Conservation (phyloP, 2,329 filamentous ascomycete genomes). For the Rutstroemia sp. region DNA sequence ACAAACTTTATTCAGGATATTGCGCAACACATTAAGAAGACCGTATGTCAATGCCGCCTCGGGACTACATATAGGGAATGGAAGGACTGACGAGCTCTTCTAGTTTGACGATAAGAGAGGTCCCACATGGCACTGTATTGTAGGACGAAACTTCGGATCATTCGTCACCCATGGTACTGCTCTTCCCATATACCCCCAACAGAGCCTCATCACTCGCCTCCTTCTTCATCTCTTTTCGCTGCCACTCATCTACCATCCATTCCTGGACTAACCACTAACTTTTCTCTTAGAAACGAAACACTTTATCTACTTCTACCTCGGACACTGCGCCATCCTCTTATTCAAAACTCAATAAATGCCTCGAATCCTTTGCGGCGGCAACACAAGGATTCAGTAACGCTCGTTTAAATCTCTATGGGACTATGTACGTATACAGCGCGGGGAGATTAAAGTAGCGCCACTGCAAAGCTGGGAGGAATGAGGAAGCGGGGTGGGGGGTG, state of each 20-base stretch:
- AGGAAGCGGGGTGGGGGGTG: background rate
- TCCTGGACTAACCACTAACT: too few relatives aligned
- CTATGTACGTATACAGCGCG: background rate
- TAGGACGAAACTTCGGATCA: conserved; percentile 96
- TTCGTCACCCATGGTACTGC: conserved; percentile 72
- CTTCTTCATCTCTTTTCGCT: background rate
- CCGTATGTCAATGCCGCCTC: conserved; percentile 44
- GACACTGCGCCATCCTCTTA: conserved; percentile 93
- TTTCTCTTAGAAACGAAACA: conserved; percentile 73
- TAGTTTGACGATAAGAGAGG: conserved; percentile 97
- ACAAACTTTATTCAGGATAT: conserved; percentile 60
- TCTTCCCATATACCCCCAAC: too few relatives aligned
- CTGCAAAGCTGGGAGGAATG: background rate
- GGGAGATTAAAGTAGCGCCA: background rate
- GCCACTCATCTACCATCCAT: background rate
- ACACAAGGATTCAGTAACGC: background rate
- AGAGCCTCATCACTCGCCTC: background rate
- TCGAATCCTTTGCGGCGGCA: background rate
- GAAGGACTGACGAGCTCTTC: background rate
- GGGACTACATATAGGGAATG: background rate
- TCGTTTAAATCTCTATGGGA: background rate
- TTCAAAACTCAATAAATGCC: conserved; percentile 87
- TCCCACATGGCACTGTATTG: conserved; percentile 98
- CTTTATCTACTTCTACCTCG: conserved; percentile 99
- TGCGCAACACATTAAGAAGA: conserved; percentile 91